Evolutionary conservation across 2,329 filamentous ascomycete genomes (phyloP).

Genomic region (Alternaria sp.): DNA sequence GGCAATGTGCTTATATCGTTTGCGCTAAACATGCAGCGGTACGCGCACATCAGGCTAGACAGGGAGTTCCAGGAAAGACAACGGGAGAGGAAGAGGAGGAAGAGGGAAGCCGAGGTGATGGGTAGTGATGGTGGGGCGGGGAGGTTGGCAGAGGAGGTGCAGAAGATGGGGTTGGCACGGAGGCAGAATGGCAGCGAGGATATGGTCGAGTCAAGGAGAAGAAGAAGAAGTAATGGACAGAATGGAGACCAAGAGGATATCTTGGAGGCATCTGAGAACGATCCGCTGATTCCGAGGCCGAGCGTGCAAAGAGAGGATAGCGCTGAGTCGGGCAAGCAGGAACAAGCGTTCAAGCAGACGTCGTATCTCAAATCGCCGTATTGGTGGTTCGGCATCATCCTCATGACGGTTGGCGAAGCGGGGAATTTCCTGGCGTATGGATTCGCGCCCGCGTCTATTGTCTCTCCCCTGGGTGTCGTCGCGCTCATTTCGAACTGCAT

Average conservation of each 20-base stretch:
- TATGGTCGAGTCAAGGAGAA: not conserved
- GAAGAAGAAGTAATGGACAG: not conserved
- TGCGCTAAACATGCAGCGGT: constrained; percentile 94
- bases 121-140: constrained; percentile 32
- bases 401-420: constrained; percentile 92
- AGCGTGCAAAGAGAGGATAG: constrained; percentile 40
- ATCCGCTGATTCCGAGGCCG: constrained; percentile 36
- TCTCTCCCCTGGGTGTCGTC: constrained; percentile 95
- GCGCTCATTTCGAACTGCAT: constrained; percentile 96
- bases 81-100: constrained; percentile 40
- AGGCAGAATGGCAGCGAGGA: constrained; percentile 11
- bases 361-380: constrained; percentile 90
- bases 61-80: constrained; percentile 68
- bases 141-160: constrained; percentile 44
- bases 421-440: constrained; percentile 98
- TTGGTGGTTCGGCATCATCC: constrained; percentile 93
- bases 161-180: constrained; percentile 13
- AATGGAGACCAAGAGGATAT: constrained; percentile 8
- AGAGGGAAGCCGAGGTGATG: constrained; percentile 18
- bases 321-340: constrained; percentile 25
- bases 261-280: constrained; percentile 43
- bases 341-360: constrained; percentile 60
- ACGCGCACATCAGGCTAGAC: constrained; percentile 87
- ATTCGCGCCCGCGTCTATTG: constrained; percentile 96
- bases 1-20: constrained; percentile 95